Conservation (phyloP, 2,329 filamentous ascomycete species). For the Ophiostoma sp. region DNA sequence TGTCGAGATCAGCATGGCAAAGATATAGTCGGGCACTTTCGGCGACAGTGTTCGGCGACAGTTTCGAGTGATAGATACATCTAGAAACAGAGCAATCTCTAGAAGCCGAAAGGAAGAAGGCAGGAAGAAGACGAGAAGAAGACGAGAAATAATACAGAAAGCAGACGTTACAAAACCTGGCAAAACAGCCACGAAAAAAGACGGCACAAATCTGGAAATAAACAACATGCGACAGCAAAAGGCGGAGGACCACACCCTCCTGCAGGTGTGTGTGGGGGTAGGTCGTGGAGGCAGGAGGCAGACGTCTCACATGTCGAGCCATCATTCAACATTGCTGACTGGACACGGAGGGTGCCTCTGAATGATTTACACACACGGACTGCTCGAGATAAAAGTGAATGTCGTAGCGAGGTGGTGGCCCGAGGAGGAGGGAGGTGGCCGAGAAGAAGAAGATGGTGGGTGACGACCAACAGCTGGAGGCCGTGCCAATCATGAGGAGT, state of each 20-base stretch:
- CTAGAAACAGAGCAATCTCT: no score
- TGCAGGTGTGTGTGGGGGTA: conserved; percentile 15
- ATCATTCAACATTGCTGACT: neutral
- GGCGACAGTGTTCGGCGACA: neutral
- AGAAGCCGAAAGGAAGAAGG: neutral
- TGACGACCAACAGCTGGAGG: neutral
- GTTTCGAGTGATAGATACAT: no score
- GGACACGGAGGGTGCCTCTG: neutral
- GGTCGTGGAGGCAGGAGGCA: conserved; percentile 5
- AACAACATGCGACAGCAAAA: conserved; percentile 3
- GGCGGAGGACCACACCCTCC: neutral
- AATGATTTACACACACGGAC: no score
- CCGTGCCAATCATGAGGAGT: neutral
- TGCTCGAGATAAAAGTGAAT: neutral
- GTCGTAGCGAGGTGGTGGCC: neutral
- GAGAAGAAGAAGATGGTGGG: neutral
- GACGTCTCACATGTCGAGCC: conserved; percentile 9
- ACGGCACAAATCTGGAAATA: neutral
- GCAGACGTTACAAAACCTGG: neutral
- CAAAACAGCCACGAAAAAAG: neutral
- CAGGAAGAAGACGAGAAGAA: no score
- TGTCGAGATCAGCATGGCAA: neutral
- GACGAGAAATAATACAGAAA: no score
- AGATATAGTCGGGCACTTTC: neutral
- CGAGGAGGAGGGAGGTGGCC: neutral